Evolutionary conservation across 2,329 filamentous ascomycete species (phyloP), one percentile per base, ranked within the genome.

Genomic region (Tolypocladium album): DNA sequence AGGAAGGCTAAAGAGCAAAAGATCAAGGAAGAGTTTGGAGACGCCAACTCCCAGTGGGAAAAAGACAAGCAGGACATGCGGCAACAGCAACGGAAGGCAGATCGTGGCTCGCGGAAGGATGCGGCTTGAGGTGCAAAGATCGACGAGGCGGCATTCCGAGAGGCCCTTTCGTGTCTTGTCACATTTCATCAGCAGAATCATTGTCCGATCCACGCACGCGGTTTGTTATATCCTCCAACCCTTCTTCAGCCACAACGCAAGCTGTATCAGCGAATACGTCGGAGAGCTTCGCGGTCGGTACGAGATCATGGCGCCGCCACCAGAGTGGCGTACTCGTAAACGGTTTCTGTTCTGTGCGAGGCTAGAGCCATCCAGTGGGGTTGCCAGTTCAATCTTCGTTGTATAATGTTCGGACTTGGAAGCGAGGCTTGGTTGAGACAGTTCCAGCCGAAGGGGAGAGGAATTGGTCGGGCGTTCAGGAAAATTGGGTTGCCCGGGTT

Each of bases 61-160:
- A 88, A 92, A 73, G 93, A 97, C 71, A 95, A 94, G 76, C 82
- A 86, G 6, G 85, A 87, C 45, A 87, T 97, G 67, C 83, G 88
- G 65, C 83, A 90, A 47, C 58, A 62, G 42, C 27, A 63, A 31
- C 53, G 60, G 2, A 34, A 42, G 45, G 4, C 45, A 15, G 62
- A 61, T 57, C 13, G 27, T 58, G 34, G 50, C 57, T 34, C 31
- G 36, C 57, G 58, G 17, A 24, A 63, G 56, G 58, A 52, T 5
- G 61, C 55, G 11, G 63, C 43, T 31, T 43, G 53, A 56, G 36
- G 36, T 40, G 55, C 55, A 31, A 55, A 55, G 6, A n/a, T 38
- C 36, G 53, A n/a, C 38, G 53, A 38, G 53, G 38, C 13, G 34
- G 53, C 36, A 24, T 22, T n/a, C 38, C 22, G n/a, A 40, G 15